Base-by-base conservation (phyloP, 331 rosid species). In the Saraca asoca region DNA sequence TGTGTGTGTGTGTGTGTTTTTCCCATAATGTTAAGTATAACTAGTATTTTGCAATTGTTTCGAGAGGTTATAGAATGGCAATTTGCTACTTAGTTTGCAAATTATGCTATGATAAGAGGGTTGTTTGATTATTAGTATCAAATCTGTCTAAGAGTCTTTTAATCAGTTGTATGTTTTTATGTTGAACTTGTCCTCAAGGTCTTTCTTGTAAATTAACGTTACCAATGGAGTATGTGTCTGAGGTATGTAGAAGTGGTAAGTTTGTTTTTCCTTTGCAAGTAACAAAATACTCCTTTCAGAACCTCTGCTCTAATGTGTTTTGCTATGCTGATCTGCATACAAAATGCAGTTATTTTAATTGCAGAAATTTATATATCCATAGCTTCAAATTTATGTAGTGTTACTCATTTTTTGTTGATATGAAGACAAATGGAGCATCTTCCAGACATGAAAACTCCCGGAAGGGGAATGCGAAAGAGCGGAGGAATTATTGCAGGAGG, bases 401-500 rank as follows among this genome's bases (percentile, higher is more conserved):
- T 7, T 19, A 45, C 43, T 11, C 56, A 20, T 33, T 52, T 62
- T 59, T 62, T 72, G 48, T 61, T 75, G 58, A 29, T 75, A 13
- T 70, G 85, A 80, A 85, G 31, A 24, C 31, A 24, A 85, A 77
- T 18, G 81, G 82, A 69, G 7, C 78, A 14, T 38, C 81, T 16
- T 37, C 86, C 29, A 75, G 78, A 66, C 69, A 51, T 62, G 49
- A 34, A 42, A 79, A 78, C 61, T 75, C 31, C 1, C 31, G 85
- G 18, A 81, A 79, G 13, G 58, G 75, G 29, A 63, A 83, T 3
- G 3, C 3, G 57, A 80, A n/a, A n/a, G n/a, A n/a, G n/a, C n/a
- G 83, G 12, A 80, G 79, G 74, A 42, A 66, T 29, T 64, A 62
- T 16, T 18, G 74, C 76, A 78, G 77, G 81, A 88, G 85, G 31